Evolutionary conservation across 2,329 filamentous ascomycete genomes (phyloP).

Genomic region (Beauveria varroae): DNA sequence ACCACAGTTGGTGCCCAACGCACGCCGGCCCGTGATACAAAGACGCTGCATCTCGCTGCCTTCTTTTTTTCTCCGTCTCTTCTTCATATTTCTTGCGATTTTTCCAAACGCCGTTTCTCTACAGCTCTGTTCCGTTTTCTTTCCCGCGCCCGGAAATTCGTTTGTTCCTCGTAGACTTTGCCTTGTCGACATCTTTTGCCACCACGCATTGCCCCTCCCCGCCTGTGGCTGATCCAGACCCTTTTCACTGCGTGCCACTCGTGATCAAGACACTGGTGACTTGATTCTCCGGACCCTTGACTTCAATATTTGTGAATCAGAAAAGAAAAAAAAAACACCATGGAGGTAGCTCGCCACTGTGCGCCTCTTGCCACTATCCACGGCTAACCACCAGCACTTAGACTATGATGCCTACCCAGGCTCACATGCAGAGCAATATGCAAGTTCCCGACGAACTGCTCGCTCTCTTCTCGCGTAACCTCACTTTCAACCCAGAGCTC

Average conservation of each 20-base stretch:
- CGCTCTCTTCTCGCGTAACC: constrained; percentile 68
- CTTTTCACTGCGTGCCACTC: background rate
- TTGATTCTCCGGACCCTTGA: background rate
- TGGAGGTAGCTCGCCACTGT: constrained; percentile 7
- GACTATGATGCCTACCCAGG: constrained; percentile 33
- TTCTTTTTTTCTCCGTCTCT: background rate
- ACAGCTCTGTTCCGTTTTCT: background rate
- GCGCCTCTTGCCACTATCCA: background rate
- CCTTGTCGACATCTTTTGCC: background rate
- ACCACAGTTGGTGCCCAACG: constrained; percentile 10
- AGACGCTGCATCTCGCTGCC: background rate
- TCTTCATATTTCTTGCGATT: background rate
- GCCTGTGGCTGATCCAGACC: background rate
- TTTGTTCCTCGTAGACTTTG: constrained; percentile 7
- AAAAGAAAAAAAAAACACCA: background rate
- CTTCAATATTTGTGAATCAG: background rate
- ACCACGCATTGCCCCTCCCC: background rate
- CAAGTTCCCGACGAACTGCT: constrained; percentile 75
- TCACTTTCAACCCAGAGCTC: constrained; percentile 51
- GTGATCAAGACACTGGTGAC: background rate
- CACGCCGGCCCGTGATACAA: constrained; percentile 8
- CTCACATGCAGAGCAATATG: constrained; percentile 33
- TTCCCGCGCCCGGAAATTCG: background rate
- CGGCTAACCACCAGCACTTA: constrained; percentile 10
- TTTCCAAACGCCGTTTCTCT: background rate